phyloP scores from a whole-genome alignment of 2,329 filamentous ascomycete species.

The Westerdykella ornata region DNA sequence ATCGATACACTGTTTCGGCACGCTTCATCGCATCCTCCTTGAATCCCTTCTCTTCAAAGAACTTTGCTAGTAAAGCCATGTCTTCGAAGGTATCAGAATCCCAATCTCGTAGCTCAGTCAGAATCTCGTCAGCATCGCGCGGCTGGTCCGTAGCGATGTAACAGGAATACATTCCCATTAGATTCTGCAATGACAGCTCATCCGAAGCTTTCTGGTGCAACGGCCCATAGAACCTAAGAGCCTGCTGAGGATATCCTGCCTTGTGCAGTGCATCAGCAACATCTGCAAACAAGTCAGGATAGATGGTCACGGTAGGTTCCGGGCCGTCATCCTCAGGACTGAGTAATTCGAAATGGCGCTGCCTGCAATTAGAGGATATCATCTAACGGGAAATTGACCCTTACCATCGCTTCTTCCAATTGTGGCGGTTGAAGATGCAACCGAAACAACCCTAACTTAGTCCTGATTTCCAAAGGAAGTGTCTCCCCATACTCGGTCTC shows the following conservation, averaged over 20 bases:
- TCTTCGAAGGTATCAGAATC: constrained; percentile 69
- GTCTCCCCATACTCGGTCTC: constrained; percentile 60
- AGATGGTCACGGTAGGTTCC: constrained; percentile 54
- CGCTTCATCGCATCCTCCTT: constrained; percentile 45
- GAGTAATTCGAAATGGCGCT: constrained; percentile 53
- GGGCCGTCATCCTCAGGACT: constrained; percentile 54
- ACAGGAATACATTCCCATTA: constrained; percentile 48
- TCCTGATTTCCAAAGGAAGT: constrained; percentile 73
- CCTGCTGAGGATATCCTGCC: constrained; percentile 47
- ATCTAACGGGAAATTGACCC: constrained; percentile 34
- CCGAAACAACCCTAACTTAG: constrained; percentile 79
- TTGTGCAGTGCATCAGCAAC: constrained; percentile 54
- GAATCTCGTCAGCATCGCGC: constrained; percentile 68
- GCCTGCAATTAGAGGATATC: constrained; percentile 29
- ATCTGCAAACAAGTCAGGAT: constrained; percentile 73
- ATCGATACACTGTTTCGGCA: constrained; percentile 64
- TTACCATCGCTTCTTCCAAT: constrained; percentile 65
- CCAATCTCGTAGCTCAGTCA: constrained; percentile 64
- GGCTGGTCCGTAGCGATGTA: constrained; percentile 59
- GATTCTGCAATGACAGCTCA: constrained; percentile 26
- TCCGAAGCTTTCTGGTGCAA: constrained; percentile 28
- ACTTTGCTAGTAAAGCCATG: constrained; percentile 69
- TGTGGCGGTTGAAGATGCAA: constrained; percentile 58
- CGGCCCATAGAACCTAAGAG: constrained; percentile 53
- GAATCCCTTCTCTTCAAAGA: constrained; percentile 67